A percentile compares a stretch with the other conserved stretches of the same genome.
These are phyloP conservation scores for Serendipita vermifera DNA, from an alignment of 768 basidiomycete species.

Conservation along the genomic window DNA sequence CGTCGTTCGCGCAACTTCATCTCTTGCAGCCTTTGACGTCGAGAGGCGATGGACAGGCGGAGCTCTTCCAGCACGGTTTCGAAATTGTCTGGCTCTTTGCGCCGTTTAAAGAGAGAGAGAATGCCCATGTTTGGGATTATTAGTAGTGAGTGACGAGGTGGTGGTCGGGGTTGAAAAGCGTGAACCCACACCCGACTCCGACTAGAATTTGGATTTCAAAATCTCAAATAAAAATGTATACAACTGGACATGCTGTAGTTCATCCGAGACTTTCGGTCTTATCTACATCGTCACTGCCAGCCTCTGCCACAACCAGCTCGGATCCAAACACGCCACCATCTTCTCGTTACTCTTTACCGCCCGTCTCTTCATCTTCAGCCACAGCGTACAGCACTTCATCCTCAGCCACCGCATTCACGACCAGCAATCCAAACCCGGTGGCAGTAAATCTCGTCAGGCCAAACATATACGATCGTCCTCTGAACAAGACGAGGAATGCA, in stretches of 20 bases:
- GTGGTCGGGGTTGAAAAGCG: no score
- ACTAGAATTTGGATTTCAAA: no score
- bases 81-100: constrained; percentile 58
- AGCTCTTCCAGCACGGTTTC: constrained; percentile 58
- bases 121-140: no score
- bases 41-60: constrained; percentile 54
- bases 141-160: no score
- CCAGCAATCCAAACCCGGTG: background rate
- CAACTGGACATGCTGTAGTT: no score
- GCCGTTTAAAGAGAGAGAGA: no score
- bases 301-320: background rate
- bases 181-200: no score
- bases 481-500: constrained; percentile 73
- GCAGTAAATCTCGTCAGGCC: constrained; percentile 37
- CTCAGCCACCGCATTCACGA: constrained; percentile 16
- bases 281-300: no score
- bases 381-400: constrained; percentile 18
- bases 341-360: constrained; percentile 7
- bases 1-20: constrained; percentile 77
- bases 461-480: constrained; percentile 76
- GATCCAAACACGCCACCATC: background rate
- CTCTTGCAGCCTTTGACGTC: constrained; percentile 61
- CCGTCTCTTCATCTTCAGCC: background rate
- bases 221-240: no score
- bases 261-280: no score